phyloP scores from a whole-genome alignment of 2,329 filamentous ascomycete genomes.

The Blastomyces parvus region DNA sequence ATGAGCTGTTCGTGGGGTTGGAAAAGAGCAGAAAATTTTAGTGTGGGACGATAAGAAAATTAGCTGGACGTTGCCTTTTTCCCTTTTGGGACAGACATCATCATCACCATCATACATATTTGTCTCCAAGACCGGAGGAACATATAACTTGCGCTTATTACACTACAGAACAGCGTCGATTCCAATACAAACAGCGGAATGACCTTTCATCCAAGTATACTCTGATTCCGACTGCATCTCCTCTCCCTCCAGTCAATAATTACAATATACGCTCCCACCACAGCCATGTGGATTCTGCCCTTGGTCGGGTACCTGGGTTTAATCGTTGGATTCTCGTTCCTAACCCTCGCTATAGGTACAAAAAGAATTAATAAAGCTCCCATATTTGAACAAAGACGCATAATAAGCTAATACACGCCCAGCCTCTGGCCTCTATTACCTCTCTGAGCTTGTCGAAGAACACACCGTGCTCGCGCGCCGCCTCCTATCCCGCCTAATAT shows the following conservation, averaged over 20 bases:
- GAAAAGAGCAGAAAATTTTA: neutral
- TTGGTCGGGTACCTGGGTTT: slow-evolving; percentile 83
- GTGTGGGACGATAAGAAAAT: neutral
- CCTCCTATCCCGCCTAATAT: slow-evolving; percentile 76
- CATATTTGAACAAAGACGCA: slow-evolving; percentile 7
- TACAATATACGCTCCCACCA: neutral
- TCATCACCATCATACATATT: neutral
- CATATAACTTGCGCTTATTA: neutral
- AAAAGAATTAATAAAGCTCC: no score
- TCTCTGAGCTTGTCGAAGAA: slow-evolving; percentile 95
- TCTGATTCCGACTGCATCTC: neutral
- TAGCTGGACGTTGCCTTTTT: neutral
- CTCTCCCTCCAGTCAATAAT: neutral
- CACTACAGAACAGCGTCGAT: neutral
- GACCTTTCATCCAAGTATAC: neutral
- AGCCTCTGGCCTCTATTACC: slow-evolving; percentile 97
- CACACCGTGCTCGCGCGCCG: slow-evolving; percentile 89
- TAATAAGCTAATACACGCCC: slow-evolving; percentile 12
- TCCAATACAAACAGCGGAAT: neutral
- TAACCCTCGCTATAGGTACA: slow-evolving; percentile 81
- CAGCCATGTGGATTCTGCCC: slow-evolving; percentile 86
- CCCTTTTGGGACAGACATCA: slow-evolving; percentile 2
- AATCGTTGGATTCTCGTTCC: slow-evolving; percentile 79
- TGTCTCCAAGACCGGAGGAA: neutral
- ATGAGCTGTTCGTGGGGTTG: neutral